phyloP scores from a whole-genome alignment of 2,329 filamentous ascomycete species.

The Colletotrichum sp. region DNA sequence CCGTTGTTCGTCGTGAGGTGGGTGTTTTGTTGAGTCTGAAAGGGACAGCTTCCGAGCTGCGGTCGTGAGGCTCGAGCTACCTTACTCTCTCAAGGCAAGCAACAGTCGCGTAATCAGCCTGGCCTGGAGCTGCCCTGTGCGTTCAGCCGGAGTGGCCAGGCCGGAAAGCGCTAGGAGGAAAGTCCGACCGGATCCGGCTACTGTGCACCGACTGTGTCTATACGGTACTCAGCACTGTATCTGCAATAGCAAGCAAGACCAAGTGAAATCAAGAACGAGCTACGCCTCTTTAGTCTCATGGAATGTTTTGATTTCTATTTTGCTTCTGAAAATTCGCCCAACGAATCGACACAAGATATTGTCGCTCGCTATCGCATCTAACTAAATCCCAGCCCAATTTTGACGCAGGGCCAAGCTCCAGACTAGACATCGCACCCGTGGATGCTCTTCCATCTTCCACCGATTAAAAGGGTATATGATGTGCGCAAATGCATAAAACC shows the following conservation, averaged over 20 bases:
- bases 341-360: not conserved
- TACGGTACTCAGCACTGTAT: not conserved
- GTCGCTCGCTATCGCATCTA: not conserved
- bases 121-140: constrained; percentile 24
- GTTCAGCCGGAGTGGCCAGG: not conserved
- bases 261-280: not conserved
- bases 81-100: constrained; percentile 21
- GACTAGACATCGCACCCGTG: not conserved
- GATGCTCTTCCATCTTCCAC: not conserved
- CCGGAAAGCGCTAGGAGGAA: constrained; percentile 21
- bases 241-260: not conserved
- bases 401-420: not conserved
- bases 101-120: constrained; percentile 26
- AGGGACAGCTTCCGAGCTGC: constrained; percentile 24
- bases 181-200: constrained; percentile 20
- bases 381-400: not conserved
- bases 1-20: constrained; percentile 3
- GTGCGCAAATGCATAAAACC: not conserved
- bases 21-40: constrained; percentile 10
- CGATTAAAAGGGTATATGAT: constrained; percentile 22
- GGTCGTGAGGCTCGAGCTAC: constrained; percentile 15
- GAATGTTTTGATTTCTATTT: not conserved
- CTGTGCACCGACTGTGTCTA: not conserved
- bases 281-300: not conserved
- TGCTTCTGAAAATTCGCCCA: not conserved